Evolutionary conservation across 2,329 filamentous ascomycete species (phyloP).

Genomic region (Tolypocladium tundrense): DNA sequence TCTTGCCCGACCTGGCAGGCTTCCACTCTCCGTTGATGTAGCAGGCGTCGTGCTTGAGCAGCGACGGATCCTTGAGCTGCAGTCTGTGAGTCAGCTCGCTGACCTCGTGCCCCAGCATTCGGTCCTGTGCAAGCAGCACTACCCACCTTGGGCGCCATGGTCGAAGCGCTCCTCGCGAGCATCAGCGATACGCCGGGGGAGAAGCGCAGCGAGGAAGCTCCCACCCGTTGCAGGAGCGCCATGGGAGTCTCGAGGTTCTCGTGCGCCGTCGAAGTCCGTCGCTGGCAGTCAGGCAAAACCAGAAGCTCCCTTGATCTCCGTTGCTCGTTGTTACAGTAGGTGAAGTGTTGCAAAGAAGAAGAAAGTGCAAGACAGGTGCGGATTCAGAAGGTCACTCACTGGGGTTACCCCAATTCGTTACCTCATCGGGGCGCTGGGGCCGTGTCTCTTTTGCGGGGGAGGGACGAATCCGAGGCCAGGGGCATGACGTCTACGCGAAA

Average conservation of each 20-base stretch:
- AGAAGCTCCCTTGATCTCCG: background rate
- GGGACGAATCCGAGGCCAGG: background rate
- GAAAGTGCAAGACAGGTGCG: background rate
- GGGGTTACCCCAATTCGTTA: background rate
- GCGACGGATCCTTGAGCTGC: conserved; percentile 65
- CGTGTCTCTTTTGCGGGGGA: background rate
- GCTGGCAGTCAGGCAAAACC: background rate
- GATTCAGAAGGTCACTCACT: background rate
- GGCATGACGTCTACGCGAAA: background rate
- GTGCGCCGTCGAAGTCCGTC: background rate
- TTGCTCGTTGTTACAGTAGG: background rate
- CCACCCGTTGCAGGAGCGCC: conserved; percentile 20
- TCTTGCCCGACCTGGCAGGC: conserved; percentile 74
- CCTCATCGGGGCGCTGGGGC: background rate
- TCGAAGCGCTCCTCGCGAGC: conserved; percentile 31
- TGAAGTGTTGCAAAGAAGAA: background rate
- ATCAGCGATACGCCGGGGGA: conserved; percentile 16
- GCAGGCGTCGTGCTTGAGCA: conserved; percentile 72
- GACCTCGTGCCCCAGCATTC: background rate
- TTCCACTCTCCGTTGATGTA: conserved; percentile 95
- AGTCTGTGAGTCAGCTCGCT: background rate
- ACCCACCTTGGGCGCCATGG: conserved; percentile 34
- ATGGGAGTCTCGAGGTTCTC: conserved; percentile 8
- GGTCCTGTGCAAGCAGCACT: background rate
- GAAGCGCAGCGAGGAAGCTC: conserved; percentile 19